Percentiles rank a stretch among this genome's conserved stretches.
phyloP scores from a whole-genome alignment of 768 basidiomycete genomes.

The Trametopsis cervina region DNA sequence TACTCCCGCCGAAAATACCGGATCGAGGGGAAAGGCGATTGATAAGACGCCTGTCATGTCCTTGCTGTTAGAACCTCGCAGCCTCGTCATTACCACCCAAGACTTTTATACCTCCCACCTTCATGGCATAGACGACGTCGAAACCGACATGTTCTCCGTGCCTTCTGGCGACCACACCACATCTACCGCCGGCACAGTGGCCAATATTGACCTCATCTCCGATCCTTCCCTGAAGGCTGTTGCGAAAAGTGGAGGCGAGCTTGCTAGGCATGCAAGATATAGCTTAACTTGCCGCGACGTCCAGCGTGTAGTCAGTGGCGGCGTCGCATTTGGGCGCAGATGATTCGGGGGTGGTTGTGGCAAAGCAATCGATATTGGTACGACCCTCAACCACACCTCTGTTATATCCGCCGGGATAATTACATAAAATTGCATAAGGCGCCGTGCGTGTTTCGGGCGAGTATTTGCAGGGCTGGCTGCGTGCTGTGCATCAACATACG shows the following conservation, averaged over 20 bases:
- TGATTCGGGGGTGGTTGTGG: slow-evolving; percentile 18
- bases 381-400: too few relatives aligned
- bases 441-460: too few relatives aligned
- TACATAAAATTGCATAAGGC: too few relatives aligned
- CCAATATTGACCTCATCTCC: slow-evolving; percentile 51
- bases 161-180: slow-evolving; percentile 22
- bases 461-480: too few relatives aligned
- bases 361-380: slow-evolving; percentile 18
- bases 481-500: too few relatives aligned
- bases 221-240: slow-evolving; percentile 31
- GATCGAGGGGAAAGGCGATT: slow-evolving; percentile 43
- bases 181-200: slow-evolving; percentile 28
- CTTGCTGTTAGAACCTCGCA: slow-evolving; percentile 78
- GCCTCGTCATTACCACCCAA: slow-evolving; percentile 69
- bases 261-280: slow-evolving; percentile 56
- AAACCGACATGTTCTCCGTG: slow-evolving; percentile 36
- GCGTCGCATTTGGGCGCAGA: neutral
- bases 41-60: slow-evolving; percentile 60
- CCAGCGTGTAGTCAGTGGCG: slow-evolving; percentile 40
- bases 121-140: slow-evolving; percentile 70
- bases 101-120: slow-evolving; percentile 65
- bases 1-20: slow-evolving; percentile 3
- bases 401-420: too few relatives aligned
- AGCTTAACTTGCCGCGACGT: slow-evolving; percentile 88
- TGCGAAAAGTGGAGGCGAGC: slow-evolving; percentile 40